A percentile compares a stretch with the other conserved stretches of the same genome.
These are phyloP conservation scores for Cicer cuneatum DNA, from an alignment of 306 rosid genomes.

Conservation along the genomic window DNA sequence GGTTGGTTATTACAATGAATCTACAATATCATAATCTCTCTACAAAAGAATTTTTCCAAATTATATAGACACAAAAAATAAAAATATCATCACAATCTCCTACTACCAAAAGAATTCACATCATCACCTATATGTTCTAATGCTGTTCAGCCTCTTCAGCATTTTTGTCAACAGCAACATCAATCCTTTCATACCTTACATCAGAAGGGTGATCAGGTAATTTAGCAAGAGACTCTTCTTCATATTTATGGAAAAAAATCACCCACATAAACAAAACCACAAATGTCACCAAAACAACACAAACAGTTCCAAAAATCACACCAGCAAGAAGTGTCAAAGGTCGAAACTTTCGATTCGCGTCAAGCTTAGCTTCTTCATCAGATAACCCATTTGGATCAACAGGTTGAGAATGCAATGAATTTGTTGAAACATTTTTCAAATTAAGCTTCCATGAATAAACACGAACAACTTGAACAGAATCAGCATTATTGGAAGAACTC, in stretches of 20 bases:
- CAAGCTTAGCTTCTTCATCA: background rate
- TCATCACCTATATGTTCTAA: slow-evolving; percentile 25
- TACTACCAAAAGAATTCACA: background rate
- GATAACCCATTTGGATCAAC: slow-evolving; percentile 49
- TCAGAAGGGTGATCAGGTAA: slow-evolving; percentile 45
- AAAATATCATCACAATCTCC: background rate
- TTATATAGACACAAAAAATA: background rate
- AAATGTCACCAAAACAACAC: slow-evolving; percentile 63
- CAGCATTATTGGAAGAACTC: slow-evolving; percentile 53
- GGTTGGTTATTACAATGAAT: background rate
- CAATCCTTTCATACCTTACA: slow-evolving; percentile 68
- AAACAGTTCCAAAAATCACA: slow-evolving; percentile 64
- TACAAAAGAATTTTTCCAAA: slow-evolving; percentile 36
- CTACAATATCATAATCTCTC: slow-evolving; percentile 37
- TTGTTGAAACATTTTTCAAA: slow-evolving; percentile 40
- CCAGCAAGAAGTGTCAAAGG: slow-evolving; percentile 60
- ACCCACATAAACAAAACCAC: slow-evolving; percentile 68
- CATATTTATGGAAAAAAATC: slow-evolving; percentile 45
- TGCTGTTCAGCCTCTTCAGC: slow-evolving; percentile 10
- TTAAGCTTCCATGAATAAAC: slow-evolving; percentile 65
- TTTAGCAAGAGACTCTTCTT: slow-evolving; percentile 47
- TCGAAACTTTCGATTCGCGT: slow-evolving; percentile 18
- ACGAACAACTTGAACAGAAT: slow-evolving; percentile 54
- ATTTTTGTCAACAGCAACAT: slow-evolving; percentile 65
- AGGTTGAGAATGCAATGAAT: slow-evolving; percentile 61